A percentile compares a stretch with the other conserved stretches of the same genome.
These are phyloP conservation scores for Curvularia lunata DNA, from an alignment of 2,329 filamentous ascomycete species.

Conservation along the genomic window DNA sequence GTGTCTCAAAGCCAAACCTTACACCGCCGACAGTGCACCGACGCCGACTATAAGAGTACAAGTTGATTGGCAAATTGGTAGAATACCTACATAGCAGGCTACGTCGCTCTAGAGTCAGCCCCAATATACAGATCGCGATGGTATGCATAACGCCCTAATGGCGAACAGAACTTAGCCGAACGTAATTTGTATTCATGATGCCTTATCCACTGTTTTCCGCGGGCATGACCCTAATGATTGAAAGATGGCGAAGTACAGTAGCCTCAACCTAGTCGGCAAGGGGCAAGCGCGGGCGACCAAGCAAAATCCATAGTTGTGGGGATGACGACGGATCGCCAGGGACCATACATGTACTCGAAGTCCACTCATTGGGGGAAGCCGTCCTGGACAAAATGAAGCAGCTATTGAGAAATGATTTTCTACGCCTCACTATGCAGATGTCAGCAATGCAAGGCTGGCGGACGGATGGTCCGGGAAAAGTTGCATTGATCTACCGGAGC, in stretches of 20 bases:
- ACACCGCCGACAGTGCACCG: neutral
- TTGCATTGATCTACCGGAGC: conserved; percentile 2
- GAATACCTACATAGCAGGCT: conserved; percentile 1
- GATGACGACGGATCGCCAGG: conserved; percentile 16
- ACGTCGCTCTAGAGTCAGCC: conserved; percentile 10
- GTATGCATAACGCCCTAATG: conserved; percentile 4
- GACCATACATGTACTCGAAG: conserved; percentile 5
- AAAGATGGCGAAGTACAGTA: conserved; percentile 20
- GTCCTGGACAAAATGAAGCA: conserved; percentile 1
- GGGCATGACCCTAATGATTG: neutral
- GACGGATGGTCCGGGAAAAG: neutral
- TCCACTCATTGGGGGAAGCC: neutral
- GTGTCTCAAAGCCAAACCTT: neutral
- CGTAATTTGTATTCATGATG: conserved; percentile 8
- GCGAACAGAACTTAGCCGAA: neutral
- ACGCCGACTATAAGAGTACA: neutral
- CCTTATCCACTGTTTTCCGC: conserved; percentile 2
- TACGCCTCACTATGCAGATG: conserved; percentile 17
- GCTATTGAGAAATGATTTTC: conserved; percentile 17
- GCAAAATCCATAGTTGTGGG: conserved; percentile 9
- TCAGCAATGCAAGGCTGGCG: neutral
- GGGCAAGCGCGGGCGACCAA: conserved; percentile 5
- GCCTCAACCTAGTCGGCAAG: conserved; percentile 1
- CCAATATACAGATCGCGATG: conserved; percentile 14
- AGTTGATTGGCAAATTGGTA: conserved; percentile 11